Base-by-base conservation (phyloP, 192 early-diverging fungal genomes). In the Backusella mclennaniae region DNA sequence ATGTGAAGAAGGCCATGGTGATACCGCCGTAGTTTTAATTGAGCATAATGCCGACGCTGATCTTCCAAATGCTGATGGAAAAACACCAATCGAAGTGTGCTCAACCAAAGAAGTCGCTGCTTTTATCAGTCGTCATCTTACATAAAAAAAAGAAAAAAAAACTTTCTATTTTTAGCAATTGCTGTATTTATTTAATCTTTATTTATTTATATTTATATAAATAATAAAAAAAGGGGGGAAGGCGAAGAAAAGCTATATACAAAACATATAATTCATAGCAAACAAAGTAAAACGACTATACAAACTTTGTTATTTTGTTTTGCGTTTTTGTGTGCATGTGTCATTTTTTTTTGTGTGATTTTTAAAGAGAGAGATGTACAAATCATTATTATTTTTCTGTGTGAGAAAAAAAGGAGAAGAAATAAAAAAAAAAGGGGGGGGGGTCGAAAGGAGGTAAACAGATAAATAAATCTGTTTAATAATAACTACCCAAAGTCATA, bases 1-100 rank as follows among this genome's bases (percentile, higher is more conserved):
- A 3, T 91, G 90, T 66, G 88, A 91, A 72, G 90, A 91, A 52
- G 88, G 86, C 15, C 87, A 85, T 75, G 87, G 87, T 23, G 87
- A 89, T 35, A 85, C 85, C 3, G 89, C 88, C 6, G 6, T 82
- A 7, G 42, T 80, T 0, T 68, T 90, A 26, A 78, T 90, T 9
- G 85, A 88, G 59, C 76, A 83, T 23, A 87, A 86, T n/a, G 87
- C 83, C 12, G 83, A 86, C 77, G 52, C 82, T 19, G 88, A 89
- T 44, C 67, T 73, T 15, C 72, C 85, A 21, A 90, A 90, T 73
- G 69, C 59, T 9, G 84, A 84, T 19, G 80, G 80, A 0, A 83
- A 86, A 63, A 85, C 85, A 0, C 87, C 89, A 0, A 71, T 90
- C 6, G 85, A 87, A 29, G 76, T 89, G 3, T 83, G 84, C 71